Base-by-base conservation (phyloP, 495 filamentous ascomycete species). In the Penicillium odoratum region DNA sequence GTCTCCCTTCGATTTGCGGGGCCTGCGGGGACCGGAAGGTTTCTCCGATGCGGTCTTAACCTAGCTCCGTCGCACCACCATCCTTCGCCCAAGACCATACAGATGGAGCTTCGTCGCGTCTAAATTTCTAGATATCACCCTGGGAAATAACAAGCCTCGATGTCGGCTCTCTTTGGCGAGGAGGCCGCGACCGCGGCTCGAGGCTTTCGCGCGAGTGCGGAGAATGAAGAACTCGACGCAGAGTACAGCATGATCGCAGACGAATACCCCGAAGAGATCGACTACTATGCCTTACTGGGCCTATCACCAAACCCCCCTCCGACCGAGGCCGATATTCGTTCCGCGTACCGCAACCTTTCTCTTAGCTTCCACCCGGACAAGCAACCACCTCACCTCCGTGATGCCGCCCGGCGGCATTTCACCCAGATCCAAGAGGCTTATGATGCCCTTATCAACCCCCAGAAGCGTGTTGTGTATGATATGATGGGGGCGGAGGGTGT, bases 341-440 rank as follows among this genome's bases (percentile, higher is more conserved):
- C 71, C 18, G 79, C 81, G 10, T 84, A 83, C 57, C 75, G 73
- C 34, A 75, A 72, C 11, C 71, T 85, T 29, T 78, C 78, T 25
- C 76, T 82, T n/a, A 77, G 76, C 44, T 83, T 87, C 49, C 81
- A 85, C 53, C 81, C 83, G 10, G 84, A 87, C 59, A 82, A 80
- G 53, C 82, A 85, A 53, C 80, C 83, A 2, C 52, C 74, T 16
- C 69, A 79, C 33, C 65, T 78, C 33, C 77, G 69, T 29, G 69
- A 78, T 11, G 66, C 75, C 4, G 82, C 84, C 7, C 69, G 74
- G 30, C 68, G 56, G 18, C 77, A 84, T 21, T 83, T 85, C 34
- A 74, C 64, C 30, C 64, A 68, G 28, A 79, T 83, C 42, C 73
- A 78, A 21, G 70, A 73, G 5, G 84, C 84, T 6, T 84, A 84